These are phyloP conservation scores for Mallotus nudiflorus DNA, from an alignment of 345 rosid genomes.

Conservation along the genomic window DNA sequence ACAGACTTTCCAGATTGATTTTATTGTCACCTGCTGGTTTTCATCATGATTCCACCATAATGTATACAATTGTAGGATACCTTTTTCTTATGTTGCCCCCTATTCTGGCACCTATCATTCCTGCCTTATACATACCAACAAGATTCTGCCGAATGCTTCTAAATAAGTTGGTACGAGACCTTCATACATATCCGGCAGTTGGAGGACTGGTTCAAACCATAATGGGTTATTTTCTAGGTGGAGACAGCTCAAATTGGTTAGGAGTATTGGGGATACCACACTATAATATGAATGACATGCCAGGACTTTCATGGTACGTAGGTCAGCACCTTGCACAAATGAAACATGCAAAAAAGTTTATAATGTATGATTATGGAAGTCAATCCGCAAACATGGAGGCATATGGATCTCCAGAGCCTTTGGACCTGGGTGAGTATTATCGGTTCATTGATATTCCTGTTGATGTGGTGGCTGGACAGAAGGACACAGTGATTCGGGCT, in stretches of 20 bases:
- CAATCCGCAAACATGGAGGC: slow-evolving; percentile 55
- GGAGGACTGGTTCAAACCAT: slow-evolving; percentile 95
- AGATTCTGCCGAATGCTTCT: slow-evolving; percentile 92
- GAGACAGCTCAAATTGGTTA: slow-evolving; percentile 98
- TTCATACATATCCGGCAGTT: slow-evolving; percentile 89
- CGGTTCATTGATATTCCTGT: slow-evolving; percentile 67
- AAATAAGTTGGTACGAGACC: slow-evolving; percentile 93
- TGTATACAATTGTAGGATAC: slow-evolving; percentile 59
- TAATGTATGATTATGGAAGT: slow-evolving; percentile 84
- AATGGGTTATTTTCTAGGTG: slow-evolving; percentile 83
- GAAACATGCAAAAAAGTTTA: slow-evolving; percentile 65
- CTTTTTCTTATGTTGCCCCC: slow-evolving; percentile 61
- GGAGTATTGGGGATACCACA: slow-evolving; percentile 91
- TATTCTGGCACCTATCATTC: slow-evolving; percentile 53
- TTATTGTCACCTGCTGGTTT: slow-evolving; percentile 94
- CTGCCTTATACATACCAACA: slow-evolving; percentile 93
- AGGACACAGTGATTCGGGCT: slow-evolving; percentile 77
- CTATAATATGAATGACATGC: slow-evolving; percentile 98
- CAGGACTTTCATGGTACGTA: slow-evolving; percentile 79
- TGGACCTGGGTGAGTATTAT: slow-evolving; percentile 80
- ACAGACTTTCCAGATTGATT: slow-evolving; percentile 77
- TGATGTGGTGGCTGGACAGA: slow-evolving; percentile 81
- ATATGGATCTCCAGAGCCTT: slow-evolving; percentile 78
- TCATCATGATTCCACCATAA: slow-evolving; percentile 71
- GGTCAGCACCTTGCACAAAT: slow-evolving; percentile 89